A percentile compares a stretch with the other conserved stretches of the same genome.
Evolutionary conservation across 169 alveolate genomes (phyloP).

Genomic region (Plasmodium knowlesi): DNA sequence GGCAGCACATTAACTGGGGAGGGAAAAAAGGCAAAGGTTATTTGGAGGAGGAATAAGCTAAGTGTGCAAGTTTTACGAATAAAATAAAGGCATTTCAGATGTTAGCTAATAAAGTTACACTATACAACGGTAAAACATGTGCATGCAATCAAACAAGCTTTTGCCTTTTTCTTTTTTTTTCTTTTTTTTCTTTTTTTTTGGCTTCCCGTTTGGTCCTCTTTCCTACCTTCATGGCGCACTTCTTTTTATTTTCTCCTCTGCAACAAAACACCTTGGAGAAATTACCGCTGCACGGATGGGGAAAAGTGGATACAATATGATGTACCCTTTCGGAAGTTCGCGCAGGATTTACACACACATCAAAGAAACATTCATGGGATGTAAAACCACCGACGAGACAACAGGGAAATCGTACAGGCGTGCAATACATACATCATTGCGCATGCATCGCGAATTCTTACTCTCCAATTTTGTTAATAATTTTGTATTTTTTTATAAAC

Average conservation of each 20-base stretch:
- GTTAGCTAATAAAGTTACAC: background rate
- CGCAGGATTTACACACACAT: background rate
- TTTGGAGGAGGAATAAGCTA: background rate
- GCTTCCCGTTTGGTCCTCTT: background rate
- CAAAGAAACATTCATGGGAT: background rate
- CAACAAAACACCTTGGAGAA: conserved; percentile 73
- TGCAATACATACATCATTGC: background rate
- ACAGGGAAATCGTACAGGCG: background rate
- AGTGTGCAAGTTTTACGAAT: background rate
- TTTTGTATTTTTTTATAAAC: conserved; percentile 70
- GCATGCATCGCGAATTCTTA: conserved; percentile 2
- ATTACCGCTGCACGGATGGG: conserved; percentile 46
- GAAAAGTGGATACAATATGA: background rate
- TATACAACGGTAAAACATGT: background rate
- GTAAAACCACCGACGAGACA: background rate
- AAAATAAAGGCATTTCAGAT: background rate
- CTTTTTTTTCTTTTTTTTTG: background rate
- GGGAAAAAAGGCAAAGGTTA: background rate
- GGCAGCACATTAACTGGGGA: conserved; percentile 65
- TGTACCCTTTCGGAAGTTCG: background rate
- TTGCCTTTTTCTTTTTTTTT: background rate
- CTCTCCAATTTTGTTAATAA: conserved; percentile 75
- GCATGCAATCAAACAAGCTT: background rate
- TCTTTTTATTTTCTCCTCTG: conserved; percentile 70
- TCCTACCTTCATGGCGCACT: conserved; percentile 72